Percentiles rank a stretch among this genome's conserved stretches.
Conservation (phyloP, 345 rosid species). For the Aegle marmelos region DNA sequence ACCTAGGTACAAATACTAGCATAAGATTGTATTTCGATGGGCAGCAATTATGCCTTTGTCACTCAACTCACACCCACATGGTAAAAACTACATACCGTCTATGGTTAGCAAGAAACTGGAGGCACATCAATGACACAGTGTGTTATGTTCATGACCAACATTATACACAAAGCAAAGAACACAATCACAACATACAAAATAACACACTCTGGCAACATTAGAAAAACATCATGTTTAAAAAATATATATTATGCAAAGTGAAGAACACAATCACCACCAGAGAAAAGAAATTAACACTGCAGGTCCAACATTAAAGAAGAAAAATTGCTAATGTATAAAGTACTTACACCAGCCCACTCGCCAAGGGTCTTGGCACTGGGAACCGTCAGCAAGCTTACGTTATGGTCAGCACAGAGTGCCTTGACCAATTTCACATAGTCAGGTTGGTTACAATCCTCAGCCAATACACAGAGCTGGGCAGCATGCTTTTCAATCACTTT, state of each 20-base stretch:
- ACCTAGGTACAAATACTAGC: not conserved
- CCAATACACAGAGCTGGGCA: conserved; percentile 71
- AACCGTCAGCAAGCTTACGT: conserved; percentile 56
- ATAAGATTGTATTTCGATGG: not conserved
- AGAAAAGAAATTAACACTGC: not conserved
- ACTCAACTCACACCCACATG: not conserved
- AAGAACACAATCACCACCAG: not conserved
- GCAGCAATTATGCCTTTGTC: not conserved
- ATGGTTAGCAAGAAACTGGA: too few species aligned
- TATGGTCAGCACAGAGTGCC: conserved; percentile 76
- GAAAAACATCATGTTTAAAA: not conserved
- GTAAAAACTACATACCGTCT: too few species aligned
- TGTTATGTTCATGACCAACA: too few species aligned
- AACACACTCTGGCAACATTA: too few species aligned
- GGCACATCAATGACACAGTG: too few species aligned
- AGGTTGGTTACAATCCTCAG: conserved; percentile 88
- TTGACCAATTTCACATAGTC: conserved; percentile 78
- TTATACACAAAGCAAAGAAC: too few species aligned
- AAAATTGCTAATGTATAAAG: too few species aligned
- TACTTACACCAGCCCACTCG: conserved; percentile 93
- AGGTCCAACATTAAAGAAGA: not conserved
- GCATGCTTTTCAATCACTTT: conserved; percentile 78
- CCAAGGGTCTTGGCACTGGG: conserved; percentile 89
- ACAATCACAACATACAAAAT: too few species aligned
- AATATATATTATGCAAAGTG: not conserved